These are phyloP conservation scores for Axilococcus clingmanii DNA, from an alignment of 139 green algal genomes.

Conservation along the genomic window DNA sequence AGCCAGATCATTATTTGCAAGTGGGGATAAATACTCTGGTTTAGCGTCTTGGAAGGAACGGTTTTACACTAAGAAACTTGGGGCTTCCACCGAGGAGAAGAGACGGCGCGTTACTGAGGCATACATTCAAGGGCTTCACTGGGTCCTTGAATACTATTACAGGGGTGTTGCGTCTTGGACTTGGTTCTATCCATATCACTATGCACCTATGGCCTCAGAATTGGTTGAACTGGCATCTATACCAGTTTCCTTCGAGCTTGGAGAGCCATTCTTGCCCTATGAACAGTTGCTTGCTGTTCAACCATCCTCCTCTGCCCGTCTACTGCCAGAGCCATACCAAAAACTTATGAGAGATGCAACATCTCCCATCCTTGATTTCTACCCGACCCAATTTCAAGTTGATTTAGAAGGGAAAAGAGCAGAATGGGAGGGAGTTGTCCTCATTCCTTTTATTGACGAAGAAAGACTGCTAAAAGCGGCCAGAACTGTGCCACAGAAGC, in stretches of 20 bases:
- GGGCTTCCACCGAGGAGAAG: slow-evolving; percentile 3
- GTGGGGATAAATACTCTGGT: slow-evolving; percentile 42
- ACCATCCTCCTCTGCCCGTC: slow-evolving; percentile 45
- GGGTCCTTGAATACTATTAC: slow-evolving; percentile 96
- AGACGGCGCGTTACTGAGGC: slow-evolving; percentile 33
- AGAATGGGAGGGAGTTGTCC: slow-evolving; percentile 83
- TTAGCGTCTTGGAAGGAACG: slow-evolving; percentile 65
- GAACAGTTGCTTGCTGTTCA: slow-evolving; percentile 88
- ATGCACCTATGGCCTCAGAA: slow-evolving; percentile 77
- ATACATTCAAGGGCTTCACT: slow-evolving; percentile 80
- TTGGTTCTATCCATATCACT: slow-evolving; percentile 93
- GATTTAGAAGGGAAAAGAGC: slow-evolving; percentile 89
- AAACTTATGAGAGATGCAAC: slow-evolving; percentile 61
- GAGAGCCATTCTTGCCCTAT: slow-evolving; percentile 75
- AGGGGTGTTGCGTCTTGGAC: slow-evolving; percentile 78
- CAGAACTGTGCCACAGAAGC: slow-evolving; percentile 11
- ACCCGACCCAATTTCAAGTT: slow-evolving; percentile 65
- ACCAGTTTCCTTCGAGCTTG: slow-evolving; percentile 46
- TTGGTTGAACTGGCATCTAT: slow-evolving; percentile 16
- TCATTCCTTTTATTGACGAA: slow-evolving; percentile 69
- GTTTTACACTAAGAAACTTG: slow-evolving; percentile 84
- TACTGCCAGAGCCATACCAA: slow-evolving; percentile 70
- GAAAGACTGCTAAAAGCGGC: slow-evolving; percentile 51
- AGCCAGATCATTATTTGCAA: slow-evolving; percentile 61
- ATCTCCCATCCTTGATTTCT: slow-evolving; percentile 85